These are phyloP conservation scores for Phytophthora pseudosyringae DNA, from an alignment of 352 stramenopile genomes.

Conservation along the genomic window DNA sequence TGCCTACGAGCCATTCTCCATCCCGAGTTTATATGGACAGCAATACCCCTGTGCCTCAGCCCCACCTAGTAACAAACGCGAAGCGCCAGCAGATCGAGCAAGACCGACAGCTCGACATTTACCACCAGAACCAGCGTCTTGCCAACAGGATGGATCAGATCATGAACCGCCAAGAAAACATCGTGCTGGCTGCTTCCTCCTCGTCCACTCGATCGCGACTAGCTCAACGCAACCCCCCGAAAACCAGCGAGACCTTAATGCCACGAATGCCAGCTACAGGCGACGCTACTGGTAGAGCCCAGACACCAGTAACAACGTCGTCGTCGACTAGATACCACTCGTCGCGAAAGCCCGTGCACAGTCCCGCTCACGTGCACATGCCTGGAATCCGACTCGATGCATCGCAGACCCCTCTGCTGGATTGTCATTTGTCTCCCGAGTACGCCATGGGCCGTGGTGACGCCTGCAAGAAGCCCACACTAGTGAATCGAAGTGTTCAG, in stretches of 20 bases:
- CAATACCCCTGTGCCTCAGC: constrained; percentile 47
- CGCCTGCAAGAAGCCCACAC: constrained; percentile 71
- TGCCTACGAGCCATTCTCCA: constrained; percentile 64
- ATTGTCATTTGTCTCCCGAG: constrained; percentile 79
- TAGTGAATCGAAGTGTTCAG: constrained; percentile 68
- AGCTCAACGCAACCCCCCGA: neutral
- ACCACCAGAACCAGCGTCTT: constrained; percentile 72
- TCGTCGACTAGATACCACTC: constrained; percentile 19
- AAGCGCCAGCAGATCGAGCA: constrained; percentile 70
- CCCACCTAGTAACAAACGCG: constrained; percentile 58
- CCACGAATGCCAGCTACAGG: constrained; percentile 1
- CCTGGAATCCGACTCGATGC: constrained; percentile 73
- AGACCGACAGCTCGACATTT: constrained; percentile 70
- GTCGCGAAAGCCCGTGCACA: constrained; percentile 43
- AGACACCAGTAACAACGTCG: constrained; percentile 14
- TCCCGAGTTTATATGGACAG: constrained; percentile 71
- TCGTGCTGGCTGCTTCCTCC: constrained; percentile 50
- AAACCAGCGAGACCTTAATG: constrained; percentile 9
- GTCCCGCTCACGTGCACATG: constrained; percentile 64
- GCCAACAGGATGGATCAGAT: constrained; percentile 81
- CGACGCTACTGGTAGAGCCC: constrained; percentile 5
- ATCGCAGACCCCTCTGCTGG: constrained; percentile 71
- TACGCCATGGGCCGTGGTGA: constrained; percentile 61
- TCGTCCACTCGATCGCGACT: constrained; percentile 13
- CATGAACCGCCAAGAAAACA: constrained; percentile 64